phyloP scores from a whole-genome alignment of 2,329 filamentous ascomycete genomes.

The Sporothrix schenckii region DNA sequence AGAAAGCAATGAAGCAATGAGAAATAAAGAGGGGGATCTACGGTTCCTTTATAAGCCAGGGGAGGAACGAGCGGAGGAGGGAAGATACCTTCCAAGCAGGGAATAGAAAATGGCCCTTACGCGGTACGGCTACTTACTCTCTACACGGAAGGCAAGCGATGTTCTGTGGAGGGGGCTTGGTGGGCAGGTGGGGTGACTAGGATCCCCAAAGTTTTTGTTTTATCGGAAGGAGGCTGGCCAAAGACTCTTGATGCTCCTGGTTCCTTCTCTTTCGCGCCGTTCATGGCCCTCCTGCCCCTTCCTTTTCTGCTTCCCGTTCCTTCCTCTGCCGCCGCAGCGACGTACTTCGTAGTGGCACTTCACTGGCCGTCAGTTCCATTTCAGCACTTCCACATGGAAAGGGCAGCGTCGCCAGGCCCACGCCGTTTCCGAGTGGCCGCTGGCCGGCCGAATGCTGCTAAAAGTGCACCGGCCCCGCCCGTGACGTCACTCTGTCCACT shows the following conservation, averaged over 20 bases:
- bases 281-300: too few relatives aligned
- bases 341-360: not conserved
- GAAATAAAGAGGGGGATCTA: slow-evolving; percentile 12
- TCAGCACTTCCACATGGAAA: not conserved
- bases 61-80: not conserved
- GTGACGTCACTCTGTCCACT: slow-evolving; percentile 24
- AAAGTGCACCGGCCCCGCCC: slow-evolving; percentile 1
- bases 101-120: slow-evolving; percentile 14
- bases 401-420: slow-evolving; percentile 11
- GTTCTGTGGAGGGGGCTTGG: not conserved
- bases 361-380: not conserved
- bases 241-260: not conserved
- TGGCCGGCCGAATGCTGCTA: slow-evolving; percentile 24
- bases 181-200: slow-evolving; percentile 13
- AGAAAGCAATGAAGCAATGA: slow-evolving; percentile 1
- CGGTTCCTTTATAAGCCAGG: slow-evolving; percentile 20
- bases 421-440: slow-evolving; percentile 18
- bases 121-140: not conserved
- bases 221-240: slow-evolving; percentile 18
- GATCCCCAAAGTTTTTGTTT: not conserved
- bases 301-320: not conserved
- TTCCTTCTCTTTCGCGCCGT: not conserved
- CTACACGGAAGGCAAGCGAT: slow-evolving; percentile 15
- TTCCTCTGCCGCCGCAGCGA: not conserved
- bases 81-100: slow-evolving; percentile 13